A percentile compares a stretch with the other conserved stretches of the same genome.
phyloP scores from a whole-genome alignment of 2,329 filamentous ascomycete genomes.

The Sphaerostilbella broomeana region DNA sequence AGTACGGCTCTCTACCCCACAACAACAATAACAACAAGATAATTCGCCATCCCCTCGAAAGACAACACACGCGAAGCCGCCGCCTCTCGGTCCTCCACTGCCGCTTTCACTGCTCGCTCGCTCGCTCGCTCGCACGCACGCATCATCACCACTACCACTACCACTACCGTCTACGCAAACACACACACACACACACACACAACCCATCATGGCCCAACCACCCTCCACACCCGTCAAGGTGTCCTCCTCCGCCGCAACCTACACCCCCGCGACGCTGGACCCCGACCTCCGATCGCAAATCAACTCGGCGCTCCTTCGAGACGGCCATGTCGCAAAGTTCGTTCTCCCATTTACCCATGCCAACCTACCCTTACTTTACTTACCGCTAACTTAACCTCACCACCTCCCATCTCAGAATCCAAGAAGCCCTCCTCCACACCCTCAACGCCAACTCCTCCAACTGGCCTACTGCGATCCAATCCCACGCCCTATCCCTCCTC shows the following conservation, averaged over 20 bases:
- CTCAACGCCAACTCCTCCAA: conserved; percentile 53
- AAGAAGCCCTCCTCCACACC: conserved; percentile 56
- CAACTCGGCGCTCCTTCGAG: conserved; percentile 50
- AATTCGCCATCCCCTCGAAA: no score
- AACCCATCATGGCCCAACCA: conserved; percentile 35
- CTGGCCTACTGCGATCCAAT: conserved; percentile 56
- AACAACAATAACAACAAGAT: no score
- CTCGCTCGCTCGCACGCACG: neutral
- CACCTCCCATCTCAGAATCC: conserved; percentile 46
- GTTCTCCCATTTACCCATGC: conserved; percentile 11
- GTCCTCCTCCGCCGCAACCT: conserved; percentile 50
- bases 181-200: no score
- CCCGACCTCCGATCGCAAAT: conserved; percentile 57
- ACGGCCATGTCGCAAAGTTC: conserved; percentile 55
- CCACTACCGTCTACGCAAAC: neutral
- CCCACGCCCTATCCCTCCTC: conserved; percentile 53
- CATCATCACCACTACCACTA: no score
- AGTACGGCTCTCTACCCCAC: no score
- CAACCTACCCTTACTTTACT: neutral
- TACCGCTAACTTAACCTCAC: neutral
- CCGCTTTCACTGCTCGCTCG: neutral
- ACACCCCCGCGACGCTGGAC: conserved; percentile 55
- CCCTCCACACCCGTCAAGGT: conserved; percentile 55
- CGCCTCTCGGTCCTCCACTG: no score
- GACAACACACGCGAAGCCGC: neutral